A percentile compares a stretch with the other conserved stretches of the same genome.
These are phyloP conservation scores for Lentinus tigrinus DNA, from an alignment of 768 basidiomycete species.

Conservation along the genomic window DNA sequence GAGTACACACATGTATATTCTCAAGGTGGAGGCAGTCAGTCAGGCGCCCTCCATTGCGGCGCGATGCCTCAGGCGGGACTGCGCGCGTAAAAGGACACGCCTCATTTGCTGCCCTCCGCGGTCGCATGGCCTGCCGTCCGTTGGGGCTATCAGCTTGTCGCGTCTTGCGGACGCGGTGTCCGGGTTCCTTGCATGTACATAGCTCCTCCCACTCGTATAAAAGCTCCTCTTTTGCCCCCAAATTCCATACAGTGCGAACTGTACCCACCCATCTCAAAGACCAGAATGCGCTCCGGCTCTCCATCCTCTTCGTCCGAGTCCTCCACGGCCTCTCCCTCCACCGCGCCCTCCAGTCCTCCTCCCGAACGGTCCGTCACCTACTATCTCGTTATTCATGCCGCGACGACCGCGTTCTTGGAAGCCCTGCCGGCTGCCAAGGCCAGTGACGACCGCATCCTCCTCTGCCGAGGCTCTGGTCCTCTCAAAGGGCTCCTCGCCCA, in stretches of 20 bases:
- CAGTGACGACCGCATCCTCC: constrained; percentile 21
- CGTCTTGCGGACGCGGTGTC: constrained; percentile 8
- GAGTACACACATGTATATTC: neutral
- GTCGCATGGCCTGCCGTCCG: neutral
- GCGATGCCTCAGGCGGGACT: neutral
- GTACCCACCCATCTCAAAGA: neutral
- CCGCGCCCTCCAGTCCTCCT: constrained; percentile 18
- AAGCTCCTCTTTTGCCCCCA: neutral
- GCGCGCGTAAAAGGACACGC: neutral
- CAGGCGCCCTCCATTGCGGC: neutral
- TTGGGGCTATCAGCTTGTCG: neutral
- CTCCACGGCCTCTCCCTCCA: constrained; percentile 9
- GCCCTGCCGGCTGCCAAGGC: constrained; percentile 14
- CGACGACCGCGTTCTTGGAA: constrained; percentile 16
- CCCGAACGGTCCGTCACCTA: neutral
- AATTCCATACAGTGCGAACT: neutral
- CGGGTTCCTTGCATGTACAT: constrained; percentile 21
- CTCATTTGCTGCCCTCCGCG: neutral
- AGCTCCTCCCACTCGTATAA: constrained; percentile 8
- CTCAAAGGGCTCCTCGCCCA: constrained; percentile 10
- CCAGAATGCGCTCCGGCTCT: constrained; percentile 15
- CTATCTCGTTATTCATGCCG: constrained; percentile 19
- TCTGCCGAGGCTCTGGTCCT: constrained; percentile 18
- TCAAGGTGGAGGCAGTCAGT: neutral
- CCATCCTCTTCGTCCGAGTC: constrained; percentile 12